Evolutionary conservation across 1,284 basidiomycete genomes (phyloP), one percentile per base, ranked within the genome.

Genomic region (Apiotrichum porosum): DNA sequence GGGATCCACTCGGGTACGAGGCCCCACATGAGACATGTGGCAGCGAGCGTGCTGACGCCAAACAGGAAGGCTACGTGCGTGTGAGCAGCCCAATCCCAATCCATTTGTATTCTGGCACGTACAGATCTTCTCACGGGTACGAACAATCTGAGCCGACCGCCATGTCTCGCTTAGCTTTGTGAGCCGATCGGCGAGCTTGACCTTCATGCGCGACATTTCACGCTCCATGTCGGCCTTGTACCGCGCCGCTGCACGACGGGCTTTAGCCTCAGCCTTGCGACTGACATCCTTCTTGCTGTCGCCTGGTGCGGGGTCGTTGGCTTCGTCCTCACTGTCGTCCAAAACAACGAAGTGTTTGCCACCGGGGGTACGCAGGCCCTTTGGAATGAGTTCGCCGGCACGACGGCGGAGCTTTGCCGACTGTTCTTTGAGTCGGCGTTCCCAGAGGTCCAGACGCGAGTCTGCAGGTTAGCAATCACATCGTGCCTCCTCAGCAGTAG

Each of bases 131-230:
- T 92, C 89, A 44, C 86, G 80, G n/a, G 88, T 91, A 23, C 90
- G 80, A 26, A 95, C 84, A 31, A 91, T 86, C 66, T 93, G 92
- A 1, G 89, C 85, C 24, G 88, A 90, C 59, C 89, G 83, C 92
- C 92, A 80, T 34, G 85, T 83, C 12, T 80, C 77, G 23, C 83
- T 76, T 13, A 95, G 75, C 47, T 79, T 77, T 1, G 85, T 84
- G 33, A 93, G 81, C 83, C 90, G 71, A 12, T 48, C 55, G 5
- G 58, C 61, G 26, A 74, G 65, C 61, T 81, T 83, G 45, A 79
- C 62, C 65, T 81, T 92, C 71, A 92, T 84, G 65, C 83, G 83
- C 66, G 83, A 83, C 50, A 92, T 76, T 71, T 93, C 90, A 36
- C 82, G 79, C 58, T 93, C 91, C 47, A 93, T 79, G 56, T 92